These are phyloP conservation scores for Sporobolomyces pararoseus DNA, from an alignment of 768 basidiomycete species.

Conservation along the genomic window DNA sequence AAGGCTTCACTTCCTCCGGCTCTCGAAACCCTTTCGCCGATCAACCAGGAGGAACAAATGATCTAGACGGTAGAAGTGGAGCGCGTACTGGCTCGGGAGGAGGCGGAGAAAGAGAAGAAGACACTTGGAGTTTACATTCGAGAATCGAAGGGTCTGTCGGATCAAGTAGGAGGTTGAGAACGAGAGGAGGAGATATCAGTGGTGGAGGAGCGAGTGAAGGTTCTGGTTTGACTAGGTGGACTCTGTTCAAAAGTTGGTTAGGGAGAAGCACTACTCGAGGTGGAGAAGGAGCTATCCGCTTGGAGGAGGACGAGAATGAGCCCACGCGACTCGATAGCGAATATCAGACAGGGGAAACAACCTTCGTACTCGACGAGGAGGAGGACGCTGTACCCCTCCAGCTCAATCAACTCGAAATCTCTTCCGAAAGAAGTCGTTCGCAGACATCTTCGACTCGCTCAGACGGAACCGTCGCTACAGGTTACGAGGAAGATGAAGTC, in stretches of 20 bases:
- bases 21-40: background rate
- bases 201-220: conserved; percentile 29
- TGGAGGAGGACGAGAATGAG: conserved; percentile 30
- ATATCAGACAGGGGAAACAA: background rate
- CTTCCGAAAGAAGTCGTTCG: background rate
- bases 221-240: conserved; percentile 31
- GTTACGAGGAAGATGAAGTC: background rate
- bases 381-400: background rate
- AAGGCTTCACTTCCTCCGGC: background rate
- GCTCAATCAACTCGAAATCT: conserved; percentile 6
- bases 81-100: background rate
- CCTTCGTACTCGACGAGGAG: conserved; percentile 1
- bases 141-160: background rate
- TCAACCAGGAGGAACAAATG: too few relatives aligned
- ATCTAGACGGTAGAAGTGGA: background rate
- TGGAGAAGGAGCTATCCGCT: conserved; percentile 14
- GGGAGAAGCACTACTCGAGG: conserved; percentile 7
- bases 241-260: conserved; percentile 33
- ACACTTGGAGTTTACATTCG: conserved; percentile 21
- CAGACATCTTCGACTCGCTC: background rate
- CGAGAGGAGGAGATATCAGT: conserved; percentile 26
- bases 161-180: background rate
- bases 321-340: too few relatives aligned
- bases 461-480: background rate
- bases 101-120: conserved; percentile 10